phyloP scores from a whole-genome alignment of 805 yeast genomes.

The Wickerhamomyces alni region DNA sequence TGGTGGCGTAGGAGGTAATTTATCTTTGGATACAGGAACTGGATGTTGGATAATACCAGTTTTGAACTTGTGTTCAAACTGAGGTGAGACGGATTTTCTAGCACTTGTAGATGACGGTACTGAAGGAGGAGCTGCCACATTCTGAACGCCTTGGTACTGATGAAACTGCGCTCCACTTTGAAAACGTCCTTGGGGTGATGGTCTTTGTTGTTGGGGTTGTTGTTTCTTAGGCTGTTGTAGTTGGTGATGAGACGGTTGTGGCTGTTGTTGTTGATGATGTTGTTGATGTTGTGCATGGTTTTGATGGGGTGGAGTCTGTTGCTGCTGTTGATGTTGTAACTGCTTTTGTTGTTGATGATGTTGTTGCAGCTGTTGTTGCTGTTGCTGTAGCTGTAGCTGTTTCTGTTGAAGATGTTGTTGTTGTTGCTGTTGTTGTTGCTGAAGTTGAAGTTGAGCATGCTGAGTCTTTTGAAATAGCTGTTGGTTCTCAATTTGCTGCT shows the following conservation, averaged over 20 bases:
- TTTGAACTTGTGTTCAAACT: slow-evolving; percentile 1
- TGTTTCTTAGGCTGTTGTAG: slow-evolving; percentile 7
- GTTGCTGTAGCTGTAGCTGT: slow-evolving; percentile 9
- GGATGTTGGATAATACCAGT: not conserved
- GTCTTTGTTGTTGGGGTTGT: slow-evolving; percentile 7
- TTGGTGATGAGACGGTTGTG: slow-evolving; percentile 1
- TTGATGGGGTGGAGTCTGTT: slow-evolving; percentile 7
- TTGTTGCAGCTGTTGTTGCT: slow-evolving; percentile 11
- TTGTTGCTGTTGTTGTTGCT: slow-evolving; percentile 3
- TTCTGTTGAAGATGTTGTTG: not conserved
- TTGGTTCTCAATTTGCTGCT: slow-evolving; percentile 15
- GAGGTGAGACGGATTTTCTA: not conserved
- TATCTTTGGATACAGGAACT: not conserved
- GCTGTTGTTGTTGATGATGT: slow-evolving; percentile 3
- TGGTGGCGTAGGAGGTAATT: slow-evolving; percentile 11
- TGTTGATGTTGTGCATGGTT: too few relatives aligned
- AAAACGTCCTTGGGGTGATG: slow-evolving; percentile 2
- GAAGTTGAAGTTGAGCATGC: too few relatives aligned
- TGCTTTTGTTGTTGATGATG: slow-evolving; percentile 4
- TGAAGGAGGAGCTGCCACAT: slow-evolving; percentile 2
- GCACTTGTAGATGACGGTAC: not conserved
- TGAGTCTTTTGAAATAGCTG: slow-evolving; percentile 13
- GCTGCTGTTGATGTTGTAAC: too few relatives aligned
- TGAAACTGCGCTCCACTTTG: slow-evolving; percentile 8
- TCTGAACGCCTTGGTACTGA: slow-evolving; percentile 1